Evolutionary conservation across 148 eudicot species (phyloP).

Genomic region (Arctostaphylos glauca): DNA sequence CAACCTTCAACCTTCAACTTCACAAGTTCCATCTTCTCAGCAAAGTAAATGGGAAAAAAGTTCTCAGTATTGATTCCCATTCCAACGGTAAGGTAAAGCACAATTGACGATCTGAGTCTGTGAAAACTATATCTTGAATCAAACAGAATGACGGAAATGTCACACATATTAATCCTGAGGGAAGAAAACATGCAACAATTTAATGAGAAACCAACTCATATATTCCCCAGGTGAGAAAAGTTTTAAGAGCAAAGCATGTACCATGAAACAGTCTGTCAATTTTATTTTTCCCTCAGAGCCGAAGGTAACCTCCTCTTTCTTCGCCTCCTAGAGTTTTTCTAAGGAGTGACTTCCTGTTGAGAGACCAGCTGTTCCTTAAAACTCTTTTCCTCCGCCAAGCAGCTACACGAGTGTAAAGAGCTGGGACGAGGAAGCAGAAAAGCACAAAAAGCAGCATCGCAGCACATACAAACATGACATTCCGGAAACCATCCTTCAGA

Average conservation of each 20-base stretch:
- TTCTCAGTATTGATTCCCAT: neutral
- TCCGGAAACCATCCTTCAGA: slow-evolving; percentile 66
- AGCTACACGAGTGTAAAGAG: slow-evolving; percentile 47
- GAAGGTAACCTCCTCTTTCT: slow-evolving; percentile 70
- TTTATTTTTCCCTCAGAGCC: slow-evolving; percentile 37
- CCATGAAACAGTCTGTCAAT: neutral
- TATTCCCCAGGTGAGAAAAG: neutral
- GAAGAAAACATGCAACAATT: slow-evolving; percentile 1
- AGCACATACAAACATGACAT: slow-evolving; percentile 67
- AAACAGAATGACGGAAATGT: neutral
- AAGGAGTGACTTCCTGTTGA: slow-evolving; percentile 53
- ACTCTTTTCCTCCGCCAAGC: slow-evolving; percentile 62
- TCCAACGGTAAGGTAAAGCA: neutral
- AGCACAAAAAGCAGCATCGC: slow-evolving; percentile 57
- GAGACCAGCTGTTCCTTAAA: slow-evolving; percentile 55
- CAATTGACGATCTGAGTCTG: neutral
- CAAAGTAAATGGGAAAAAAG: neutral
- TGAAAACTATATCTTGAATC: neutral
- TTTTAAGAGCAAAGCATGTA: slow-evolving; percentile 7
- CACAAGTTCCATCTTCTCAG: neutral
- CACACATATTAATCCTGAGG: neutral
- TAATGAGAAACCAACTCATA: neutral
- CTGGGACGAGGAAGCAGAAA: slow-evolving; percentile 66
- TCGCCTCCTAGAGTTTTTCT: slow-evolving; percentile 38
- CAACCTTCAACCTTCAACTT: neutral